phyloP scores from a whole-genome alignment of 306 rosid genomes.

The Prunus persica region DNA sequence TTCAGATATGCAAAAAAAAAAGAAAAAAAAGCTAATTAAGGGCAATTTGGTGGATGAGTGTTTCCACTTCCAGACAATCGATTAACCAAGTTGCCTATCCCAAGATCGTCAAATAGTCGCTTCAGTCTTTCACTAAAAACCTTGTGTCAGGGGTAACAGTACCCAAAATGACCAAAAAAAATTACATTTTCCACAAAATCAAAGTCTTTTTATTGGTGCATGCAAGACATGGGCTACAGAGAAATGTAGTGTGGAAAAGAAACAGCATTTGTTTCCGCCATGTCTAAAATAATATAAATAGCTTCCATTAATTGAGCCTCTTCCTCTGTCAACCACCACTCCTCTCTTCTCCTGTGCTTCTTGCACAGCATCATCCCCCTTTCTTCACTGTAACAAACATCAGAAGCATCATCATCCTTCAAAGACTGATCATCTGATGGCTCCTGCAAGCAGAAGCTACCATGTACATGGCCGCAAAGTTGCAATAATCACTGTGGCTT shows the following conservation, averaged over 20 bases:
- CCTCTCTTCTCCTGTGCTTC: conserved; percentile 25
- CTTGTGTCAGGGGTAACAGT: conserved; percentile 38
- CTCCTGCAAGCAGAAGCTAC: conserved; percentile 35
- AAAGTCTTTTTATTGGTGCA: conserved; percentile 38
- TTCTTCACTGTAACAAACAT: conserved; percentile 43
- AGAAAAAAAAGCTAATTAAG: not conserved
- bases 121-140: conserved; percentile 28
- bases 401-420: conserved; percentile 16
- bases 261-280: conserved; percentile 40
- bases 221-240: conserved; percentile 46
- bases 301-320: not conserved
- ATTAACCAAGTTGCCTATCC: conserved; percentile 3
- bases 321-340: conserved; percentile 17
- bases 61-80: not conserved
- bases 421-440: conserved; percentile 33
- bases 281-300: conserved; percentile 16
- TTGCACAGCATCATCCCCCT: conserved; percentile 15
- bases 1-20: too few species aligned
- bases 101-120: conserved; percentile 30
- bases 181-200: conserved; percentile 21
- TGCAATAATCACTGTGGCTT: conserved; percentile 46
- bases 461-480: conserved; percentile 29
- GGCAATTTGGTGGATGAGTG: not conserved
- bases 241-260: conserved; percentile 49
- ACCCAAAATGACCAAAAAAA: conserved; percentile 37